Evolutionary conservation across 352 stramenopile species (phyloP), one percentile per base, ranked within the genome.

Genomic region (Aphanomyces cochlioides): DNA sequence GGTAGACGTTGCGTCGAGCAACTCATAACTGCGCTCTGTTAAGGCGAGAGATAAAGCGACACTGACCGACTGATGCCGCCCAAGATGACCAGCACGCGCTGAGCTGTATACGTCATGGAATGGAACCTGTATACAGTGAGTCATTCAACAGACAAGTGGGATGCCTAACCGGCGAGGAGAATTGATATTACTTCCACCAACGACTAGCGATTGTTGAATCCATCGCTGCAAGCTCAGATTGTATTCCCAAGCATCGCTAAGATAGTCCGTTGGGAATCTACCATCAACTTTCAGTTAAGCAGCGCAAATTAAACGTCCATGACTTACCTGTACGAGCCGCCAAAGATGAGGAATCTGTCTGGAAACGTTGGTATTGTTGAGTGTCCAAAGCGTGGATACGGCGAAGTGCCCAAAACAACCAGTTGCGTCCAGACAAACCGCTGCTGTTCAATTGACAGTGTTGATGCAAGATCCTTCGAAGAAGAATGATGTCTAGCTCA

Each of bases 251-350:
- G 76, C 72, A 47, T 92, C 85, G 39, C 75, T 78, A 4, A 92
- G 74, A 56, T 89, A 92, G 59, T 92, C 85, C 57, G 77, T 88
- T 5, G 85, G 85, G 64, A 92, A 92, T n/a, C 64, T 70, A 70
- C n/a, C 58, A 38, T 38, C 15, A 10, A 50, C 10, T 8, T 12
- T 2, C 39, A n/a, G 7, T 1, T 17, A 17, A 58, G 15, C 19
- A 36, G 3, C 15, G 28, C 28, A n/a, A n/a, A n/a, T n/a, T 28
- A 28, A 28, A 58, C 50, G 50, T 58, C 17, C 43, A 58, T 13
- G 17, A 37, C 19, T 17, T 61, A 70, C 64, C 76, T 79, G 59
- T 82, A 90, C 13, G 85, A 92, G 10, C 85, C 85, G 4, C 83
- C 85, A 6, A 77, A 73, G 5, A 92, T 72, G 37, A 80, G 75